These are phyloP conservation scores for Quercus tomentella DNA, from an alignment of 331 rosid genomes.

Conservation along the genomic window DNA sequence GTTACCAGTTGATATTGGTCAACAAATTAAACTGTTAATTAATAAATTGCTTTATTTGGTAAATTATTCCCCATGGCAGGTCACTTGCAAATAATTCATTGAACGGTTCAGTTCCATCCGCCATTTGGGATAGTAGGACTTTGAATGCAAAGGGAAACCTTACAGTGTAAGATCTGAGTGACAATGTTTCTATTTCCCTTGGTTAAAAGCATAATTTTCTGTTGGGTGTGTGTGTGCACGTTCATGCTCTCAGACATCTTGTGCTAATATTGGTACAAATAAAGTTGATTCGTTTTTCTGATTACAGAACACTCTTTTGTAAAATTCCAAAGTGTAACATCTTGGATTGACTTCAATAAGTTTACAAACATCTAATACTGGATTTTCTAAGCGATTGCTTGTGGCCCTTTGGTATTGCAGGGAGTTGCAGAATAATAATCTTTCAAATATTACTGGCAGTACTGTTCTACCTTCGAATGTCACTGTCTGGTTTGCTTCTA, in stretches of 20 bases:
- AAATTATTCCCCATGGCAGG: background rate
- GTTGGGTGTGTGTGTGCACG: too few species aligned
- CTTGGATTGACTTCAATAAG: background rate
- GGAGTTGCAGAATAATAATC: conserved; percentile 69
- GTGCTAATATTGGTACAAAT: background rate
- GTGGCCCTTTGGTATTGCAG: conserved; percentile 42
- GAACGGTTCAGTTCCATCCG: conserved; percentile 60
- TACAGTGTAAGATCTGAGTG: conserved; percentile 51
- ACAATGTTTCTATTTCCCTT: conserved; percentile 1
- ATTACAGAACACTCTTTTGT: background rate
- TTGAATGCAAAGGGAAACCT: conserved; percentile 34
- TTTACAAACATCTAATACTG: background rate
- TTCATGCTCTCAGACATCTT: background rate
- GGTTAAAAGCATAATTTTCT: background rate
- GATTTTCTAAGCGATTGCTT: conserved; percentile 16
- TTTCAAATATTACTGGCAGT: conserved; percentile 52
- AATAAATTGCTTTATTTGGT: conserved; percentile 11
- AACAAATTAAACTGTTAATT: background rate
- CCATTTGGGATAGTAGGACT: conserved; percentile 58
- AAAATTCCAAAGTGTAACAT: background rate
- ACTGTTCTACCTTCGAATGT: conserved; percentile 52
- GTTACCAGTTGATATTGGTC: background rate
- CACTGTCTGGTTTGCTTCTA: conserved; percentile 61
- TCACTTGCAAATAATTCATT: conserved; percentile 73
- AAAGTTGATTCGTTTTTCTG: background rate